Evolutionary conservation across 1,284 basidiomycete genomes (phyloP), one percentile per base, ranked within the genome.

Genomic region (Exobasidium cylindrosporum): DNA sequence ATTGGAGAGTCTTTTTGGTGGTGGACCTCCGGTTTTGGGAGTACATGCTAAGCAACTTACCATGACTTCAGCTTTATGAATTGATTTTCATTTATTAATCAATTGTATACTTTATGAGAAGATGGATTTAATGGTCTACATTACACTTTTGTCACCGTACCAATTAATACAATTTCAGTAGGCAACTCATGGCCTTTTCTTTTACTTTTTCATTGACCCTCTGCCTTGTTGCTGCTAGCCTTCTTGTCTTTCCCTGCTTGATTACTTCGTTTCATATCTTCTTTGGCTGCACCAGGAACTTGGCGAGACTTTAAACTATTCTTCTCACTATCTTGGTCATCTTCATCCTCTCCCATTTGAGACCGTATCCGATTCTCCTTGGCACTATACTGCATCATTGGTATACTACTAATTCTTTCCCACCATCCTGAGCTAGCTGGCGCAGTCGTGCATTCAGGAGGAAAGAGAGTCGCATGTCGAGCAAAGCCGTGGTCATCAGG

Each of bases 41-140:
- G 74, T 78, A 17, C 76, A 78, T 58, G 76, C 76, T 7, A 76
- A 69, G 64, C 73, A 75, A 60, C 47, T 78, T n/a, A 78, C 76
- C 6, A 31, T 63, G 61, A 63, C 52, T 46, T 57, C 55, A 23
- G 53, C 53, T 55, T 26, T 55, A 3, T 55, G 26, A 55, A 29
- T 13, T 21, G n/a, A n/a, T n/a, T n/a, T n/a, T n/a, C n/a, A n/a
- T n/a, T n/a, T n/a, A n/a, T n/a, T n/a, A n/a, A n/a, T n/a, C n/a
- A n/a, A n/a, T n/a, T n/a, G n/a, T n/a, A n/a, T n/a, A n/a, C n/a
- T n/a, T n/a, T n/a, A n/a, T n/a, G n/a, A 43, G 35, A 43, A 43
- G 35, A 43, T n/a, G n/a, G n/a, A n/a, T n/a, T n/a, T n/a, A n/a
- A n/a, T n/a, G n/a, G n/a, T n/a, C n/a, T n/a, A n/a, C n/a, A n/a